phyloP scores from a whole-genome alignment of 2,329 filamentous ascomycete genomes.

The Stagonosporopsis chrysanthemi region DNA sequence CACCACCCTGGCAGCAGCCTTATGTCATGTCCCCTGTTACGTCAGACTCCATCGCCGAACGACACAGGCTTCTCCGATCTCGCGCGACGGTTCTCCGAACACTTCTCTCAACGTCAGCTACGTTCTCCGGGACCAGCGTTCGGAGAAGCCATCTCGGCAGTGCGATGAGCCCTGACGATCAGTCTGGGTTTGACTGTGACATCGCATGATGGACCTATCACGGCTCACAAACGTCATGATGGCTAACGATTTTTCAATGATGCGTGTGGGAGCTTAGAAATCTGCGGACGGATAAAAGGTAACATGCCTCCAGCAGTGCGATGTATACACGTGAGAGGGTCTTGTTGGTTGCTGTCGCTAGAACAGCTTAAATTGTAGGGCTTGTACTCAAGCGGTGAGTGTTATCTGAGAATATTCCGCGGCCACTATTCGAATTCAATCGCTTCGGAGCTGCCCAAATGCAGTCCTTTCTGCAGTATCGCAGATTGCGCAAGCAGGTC shows the following conservation, averaged over 20 bases:
- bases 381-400: too few relatives aligned
- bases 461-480: conserved; percentile 40
- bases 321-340: background rate
- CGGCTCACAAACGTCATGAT: conserved; percentile 14
- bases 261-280: conserved; percentile 14
- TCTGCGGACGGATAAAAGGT: background rate
- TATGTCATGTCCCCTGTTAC: background rate
- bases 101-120: background rate
- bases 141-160: conserved; percentile 6
- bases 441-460: conserved; percentile 14
- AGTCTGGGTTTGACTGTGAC: background rate
- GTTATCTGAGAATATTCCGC: background rate
- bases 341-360: background rate
- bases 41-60: background rate
- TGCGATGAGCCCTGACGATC: conserved; percentile 6
- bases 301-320: too few relatives aligned
- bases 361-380: background rate
- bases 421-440: background rate
- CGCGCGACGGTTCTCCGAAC: background rate
- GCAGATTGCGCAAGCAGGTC: conserved; percentile 26
- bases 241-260: conserved; percentile 11
- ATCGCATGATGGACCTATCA: conserved; percentile 3
- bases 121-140: conserved; percentile 10
- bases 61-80: background rate
- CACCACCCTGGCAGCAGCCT: background rate